Conservation (phyloP, 2,329 filamentous ascomycete species). For the Microsporum ferrugineum region DNA sequence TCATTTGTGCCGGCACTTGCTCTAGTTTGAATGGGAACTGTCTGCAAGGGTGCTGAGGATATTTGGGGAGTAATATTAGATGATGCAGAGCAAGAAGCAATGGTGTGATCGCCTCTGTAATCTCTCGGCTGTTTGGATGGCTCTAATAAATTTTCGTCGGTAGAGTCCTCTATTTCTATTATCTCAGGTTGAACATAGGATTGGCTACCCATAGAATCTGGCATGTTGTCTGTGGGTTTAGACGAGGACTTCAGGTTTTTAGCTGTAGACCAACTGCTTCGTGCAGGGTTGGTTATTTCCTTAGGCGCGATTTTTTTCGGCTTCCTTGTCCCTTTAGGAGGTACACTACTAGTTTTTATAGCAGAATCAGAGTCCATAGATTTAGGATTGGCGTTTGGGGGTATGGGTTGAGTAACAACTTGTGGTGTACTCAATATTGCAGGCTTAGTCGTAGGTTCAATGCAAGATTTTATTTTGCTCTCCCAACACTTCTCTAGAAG, state of each 20-base stretch:
- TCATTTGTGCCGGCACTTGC: background rate
- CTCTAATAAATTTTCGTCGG: background rate
- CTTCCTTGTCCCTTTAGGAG: background rate
- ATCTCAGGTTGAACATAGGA: background rate
- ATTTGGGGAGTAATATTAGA: background rate
- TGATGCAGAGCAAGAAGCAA: background rate
- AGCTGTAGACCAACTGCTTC: background rate
- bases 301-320: background rate
- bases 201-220: background rate
- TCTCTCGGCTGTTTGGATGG: background rate
- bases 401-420: background rate
- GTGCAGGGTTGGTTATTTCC: background rate
- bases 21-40: background rate
- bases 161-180: background rate
- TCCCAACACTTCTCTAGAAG: slow-evolving; percentile 61
- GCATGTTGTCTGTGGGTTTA: background rate
- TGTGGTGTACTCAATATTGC: background rate
- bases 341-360: background rate
- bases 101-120: no score
- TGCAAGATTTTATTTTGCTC: slow-evolving; percentile 37
- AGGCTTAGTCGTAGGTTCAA: background rate
- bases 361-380: background rate
- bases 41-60: background rate
- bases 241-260: background rate
- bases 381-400: background rate